Base-by-base conservation (phyloP, 306 rosid genomes). In the Cicer judaicum region DNA sequence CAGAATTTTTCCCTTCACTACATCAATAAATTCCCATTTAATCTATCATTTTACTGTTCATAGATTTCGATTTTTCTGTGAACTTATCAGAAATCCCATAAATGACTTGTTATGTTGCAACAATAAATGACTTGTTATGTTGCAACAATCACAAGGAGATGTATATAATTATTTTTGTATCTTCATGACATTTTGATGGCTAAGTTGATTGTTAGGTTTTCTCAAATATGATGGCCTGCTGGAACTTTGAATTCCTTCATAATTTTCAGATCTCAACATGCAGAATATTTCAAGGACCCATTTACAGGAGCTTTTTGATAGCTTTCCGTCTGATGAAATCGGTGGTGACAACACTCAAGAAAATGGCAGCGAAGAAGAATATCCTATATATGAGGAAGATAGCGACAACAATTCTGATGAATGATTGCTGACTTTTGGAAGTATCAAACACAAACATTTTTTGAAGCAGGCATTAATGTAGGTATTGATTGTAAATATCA, bases 281-380 rank as follows among this genome's bases (percentile, higher is more conserved):
- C 91, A 78, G 10, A 84, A 88, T 79, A 74, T 91, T 49, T 91
- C 98, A 38, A 86, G 92, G 83, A 75, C 84, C 69, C 96, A 85
- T 82, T 78, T 93, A 60, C 97, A 89, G 81, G 93, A 91, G 83
- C 86, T 93, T 41, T 91, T 93, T 79, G 97, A 75, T 78, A 89
- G 92, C 83, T 93, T 93, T 71, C 98, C 89, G 4, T 74, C 83
- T 3, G 48, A 79, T 52, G 84, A 78, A 55, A 79, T 64, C 67
- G 83, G 69, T 49, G 74, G 29, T 2, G 74, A 78, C 52, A 55
- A 78, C 64, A 80, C 10, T n/a, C 83, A 42, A 9, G 80, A 38
- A 72, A 68, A 72, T 69, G 75, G 62, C 4, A 87, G 92, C 46
- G 93, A 91, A 1, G 92, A 91, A 83, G 94, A 89, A 76, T 91